These are phyloP conservation scores for Penicillium angulare DNA, from an alignment of 495 filamentous ascomycete genomes.

Conservation along the genomic window DNA sequence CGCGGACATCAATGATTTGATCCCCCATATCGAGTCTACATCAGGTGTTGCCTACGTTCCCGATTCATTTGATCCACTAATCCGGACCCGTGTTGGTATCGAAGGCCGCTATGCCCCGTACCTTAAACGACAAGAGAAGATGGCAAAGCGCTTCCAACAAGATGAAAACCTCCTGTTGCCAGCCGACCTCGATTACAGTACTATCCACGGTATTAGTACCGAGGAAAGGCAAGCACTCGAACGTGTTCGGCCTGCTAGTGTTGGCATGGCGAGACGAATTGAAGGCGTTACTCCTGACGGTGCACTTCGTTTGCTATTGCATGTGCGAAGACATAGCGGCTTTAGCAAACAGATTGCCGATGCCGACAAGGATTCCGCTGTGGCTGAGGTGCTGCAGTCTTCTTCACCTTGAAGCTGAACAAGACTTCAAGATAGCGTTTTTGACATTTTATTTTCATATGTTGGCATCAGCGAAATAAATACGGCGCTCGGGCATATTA, in stretches of 20 bases:
- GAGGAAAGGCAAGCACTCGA: conserved; percentile 75
- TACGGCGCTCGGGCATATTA: neutral
- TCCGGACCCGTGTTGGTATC: conserved; percentile 68
- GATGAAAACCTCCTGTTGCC: conserved; percentile 78
- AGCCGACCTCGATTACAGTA: conserved; percentile 71
- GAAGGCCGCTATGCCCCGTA: conserved; percentile 86
- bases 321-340: conserved; percentile 33
- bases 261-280: conserved; percentile 85
- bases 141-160: conserved; percentile 62
- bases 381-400: conserved; percentile 13
- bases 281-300: conserved; percentile 69
- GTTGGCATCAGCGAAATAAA: conserved; percentile 12
- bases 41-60: conserved; percentile 37
- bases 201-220: conserved; percentile 67
- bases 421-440: neutral
- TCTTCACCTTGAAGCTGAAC: conserved; percentile 16
- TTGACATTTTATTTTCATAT: conserved; percentile 4
- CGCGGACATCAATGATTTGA: conserved; percentile 54
- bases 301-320: conserved; percentile 44
- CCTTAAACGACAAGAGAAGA: conserved; percentile 63
- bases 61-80: conserved; percentile 49
- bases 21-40: conserved; percentile 48
- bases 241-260: conserved; percentile 68
- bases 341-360: conserved; percentile 13
- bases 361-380: conserved; percentile 11